phyloP scores from a whole-genome alignment of 371 early-diverging fungal species.

The Syncephalis plumigaleata region DNA sequence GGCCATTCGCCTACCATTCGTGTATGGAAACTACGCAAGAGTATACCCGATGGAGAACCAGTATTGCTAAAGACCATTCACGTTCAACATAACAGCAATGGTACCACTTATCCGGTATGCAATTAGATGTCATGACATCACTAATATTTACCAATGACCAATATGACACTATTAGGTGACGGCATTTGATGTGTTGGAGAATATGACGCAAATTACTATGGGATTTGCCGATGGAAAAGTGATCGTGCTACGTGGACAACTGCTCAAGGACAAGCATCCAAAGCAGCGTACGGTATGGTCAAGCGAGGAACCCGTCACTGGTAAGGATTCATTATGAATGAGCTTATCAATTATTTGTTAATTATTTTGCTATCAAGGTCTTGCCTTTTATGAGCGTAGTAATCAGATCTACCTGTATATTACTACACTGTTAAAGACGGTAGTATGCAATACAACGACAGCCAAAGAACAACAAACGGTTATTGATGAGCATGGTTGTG shows the following conservation, averaged over 20 bases:
- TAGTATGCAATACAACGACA: conserved; percentile 1
- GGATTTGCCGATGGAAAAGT: conserved; percentile 85
- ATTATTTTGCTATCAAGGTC: conserved; percentile 13
- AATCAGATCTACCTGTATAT: conserved; percentile 44
- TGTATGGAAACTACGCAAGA: conserved; percentile 66
- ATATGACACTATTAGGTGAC: conserved; percentile 58
- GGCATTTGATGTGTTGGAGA: conserved; percentile 60
- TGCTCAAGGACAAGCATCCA: conserved; percentile 53
- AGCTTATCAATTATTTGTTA: background rate
- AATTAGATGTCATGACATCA: no score
- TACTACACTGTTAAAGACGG: conserved; percentile 32
- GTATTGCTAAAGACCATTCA: conserved; percentile 43
- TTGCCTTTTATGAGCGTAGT: conserved; percentile 61
- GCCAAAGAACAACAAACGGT: conserved; percentile 20
- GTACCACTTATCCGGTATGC: conserved; percentile 23
- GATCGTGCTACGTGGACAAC: conserved; percentile 62
- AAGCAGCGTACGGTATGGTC: conserved; percentile 68
- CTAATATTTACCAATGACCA: no score
- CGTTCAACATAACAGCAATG: conserved; percentile 50
- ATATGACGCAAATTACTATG: conserved; percentile 69
- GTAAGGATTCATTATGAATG: conserved; percentile 9
- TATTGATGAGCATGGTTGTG: conserved; percentile 73
- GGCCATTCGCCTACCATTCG: conserved; percentile 31
- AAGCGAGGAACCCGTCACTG: conserved; percentile 71
- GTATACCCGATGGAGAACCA: conserved; percentile 28